phyloP scores from a whole-genome alignment of 2,329 filamentous ascomycete species.

The Colletotrichum coccodes region DNA sequence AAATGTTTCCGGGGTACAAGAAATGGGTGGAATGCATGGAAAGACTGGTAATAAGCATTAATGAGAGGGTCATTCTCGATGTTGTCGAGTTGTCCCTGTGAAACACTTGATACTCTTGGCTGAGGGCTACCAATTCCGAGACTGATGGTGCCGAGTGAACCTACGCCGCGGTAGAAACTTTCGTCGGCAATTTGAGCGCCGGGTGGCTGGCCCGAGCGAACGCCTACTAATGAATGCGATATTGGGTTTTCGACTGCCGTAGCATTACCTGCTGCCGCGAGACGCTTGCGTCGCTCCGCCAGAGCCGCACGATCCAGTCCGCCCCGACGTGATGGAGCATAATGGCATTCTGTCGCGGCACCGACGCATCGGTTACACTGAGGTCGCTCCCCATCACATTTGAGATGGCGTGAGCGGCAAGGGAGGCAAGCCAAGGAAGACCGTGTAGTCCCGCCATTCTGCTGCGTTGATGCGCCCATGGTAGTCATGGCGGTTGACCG shows the following conservation, averaged over 20 bases:
- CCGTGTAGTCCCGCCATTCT: slow-evolving; percentile 26
- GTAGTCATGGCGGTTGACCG: neutral
- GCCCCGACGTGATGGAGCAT: slow-evolving; percentile 61
- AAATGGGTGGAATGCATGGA: slow-evolving; percentile 45
- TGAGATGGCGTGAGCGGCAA: slow-evolving; percentile 61
- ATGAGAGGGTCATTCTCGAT: slow-evolving; percentile 39
- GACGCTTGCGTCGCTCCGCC: slow-evolving; percentile 40
- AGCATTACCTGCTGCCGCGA: slow-evolving; percentile 29
- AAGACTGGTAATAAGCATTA: slow-evolving; percentile 47
- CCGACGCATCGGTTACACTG: slow-evolving; percentile 55
- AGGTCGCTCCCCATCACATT: slow-evolving; percentile 61
- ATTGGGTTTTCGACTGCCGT: neutral
- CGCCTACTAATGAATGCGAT: slow-evolving; percentile 9
- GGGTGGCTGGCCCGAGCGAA: slow-evolving; percentile 10
- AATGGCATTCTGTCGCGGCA: slow-evolving; percentile 57
- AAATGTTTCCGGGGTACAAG: slow-evolving; percentile 37
- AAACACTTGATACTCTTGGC: too few relatives aligned
- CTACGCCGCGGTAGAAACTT: neutral
- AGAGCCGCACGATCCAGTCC: slow-evolving; percentile 45
- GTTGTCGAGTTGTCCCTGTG: neutral
- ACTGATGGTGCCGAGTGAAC: neutral
- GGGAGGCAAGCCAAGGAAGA: slow-evolving; percentile 59
- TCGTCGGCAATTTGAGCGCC: neutral
- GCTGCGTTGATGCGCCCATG: neutral
- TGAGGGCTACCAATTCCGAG: neutral